Conservation (phyloP, 257 asterid species). For the Forsythia viridissima region DNA sequence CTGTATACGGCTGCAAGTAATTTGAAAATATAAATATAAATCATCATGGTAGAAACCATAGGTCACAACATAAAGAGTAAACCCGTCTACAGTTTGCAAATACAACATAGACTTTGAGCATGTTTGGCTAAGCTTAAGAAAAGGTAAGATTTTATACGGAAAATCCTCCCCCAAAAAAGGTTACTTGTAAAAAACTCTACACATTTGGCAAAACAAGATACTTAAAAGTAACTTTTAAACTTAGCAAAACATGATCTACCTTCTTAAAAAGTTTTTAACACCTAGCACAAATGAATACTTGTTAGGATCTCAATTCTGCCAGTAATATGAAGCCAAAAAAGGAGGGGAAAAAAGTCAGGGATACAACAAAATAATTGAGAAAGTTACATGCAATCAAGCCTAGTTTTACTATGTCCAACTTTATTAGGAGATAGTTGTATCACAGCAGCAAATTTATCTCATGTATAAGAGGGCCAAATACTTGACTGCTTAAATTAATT, state of each 20-base stretch:
- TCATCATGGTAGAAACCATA: slow-evolving; percentile 1
- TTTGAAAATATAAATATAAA: slow-evolving; percentile 1
- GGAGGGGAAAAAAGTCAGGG: neutral
- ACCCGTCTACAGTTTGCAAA: neutral
- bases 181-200: neutral
- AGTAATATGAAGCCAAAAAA: too few relatives aligned
- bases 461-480: neutral
- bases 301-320: too few relatives aligned
- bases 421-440: too few relatives aligned
- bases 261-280: neutral
- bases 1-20: slow-evolving; percentile 57
- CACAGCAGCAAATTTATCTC: too few relatives aligned
- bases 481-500: too few relatives aligned
- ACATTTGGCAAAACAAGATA: neutral
- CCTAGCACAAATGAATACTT: neutral
- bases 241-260: neutral
- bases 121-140: neutral
- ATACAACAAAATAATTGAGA: neutral
- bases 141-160: neutral
- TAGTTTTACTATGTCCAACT: too few relatives aligned
- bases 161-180: neutral
- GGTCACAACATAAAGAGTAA: neutral
- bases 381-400: neutral
- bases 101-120: neutral
- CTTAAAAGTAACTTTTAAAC: neutral